phyloP scores from a whole-genome alignment of 2,329 filamentous ascomycete species.

The Huntiella decipiens region DNA sequence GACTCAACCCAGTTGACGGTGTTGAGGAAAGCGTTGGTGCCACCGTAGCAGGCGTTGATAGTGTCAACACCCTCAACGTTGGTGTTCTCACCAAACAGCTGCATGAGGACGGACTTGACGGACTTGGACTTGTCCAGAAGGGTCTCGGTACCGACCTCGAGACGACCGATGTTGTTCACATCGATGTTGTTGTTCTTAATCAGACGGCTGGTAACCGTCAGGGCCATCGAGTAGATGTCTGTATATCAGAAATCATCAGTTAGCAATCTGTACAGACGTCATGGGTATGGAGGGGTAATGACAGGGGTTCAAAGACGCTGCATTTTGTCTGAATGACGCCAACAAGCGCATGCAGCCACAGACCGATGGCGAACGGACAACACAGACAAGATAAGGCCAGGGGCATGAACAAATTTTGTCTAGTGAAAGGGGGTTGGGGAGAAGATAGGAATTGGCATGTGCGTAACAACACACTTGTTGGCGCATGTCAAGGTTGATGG shows the following conservation, averaged over 20 bases:
- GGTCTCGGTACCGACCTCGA: constrained; percentile 75
- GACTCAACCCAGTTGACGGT: constrained; percentile 72
- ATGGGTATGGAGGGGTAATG: constrained; percentile 4
- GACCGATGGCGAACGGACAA: not conserved
- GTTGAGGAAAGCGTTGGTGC: constrained; percentile 73
- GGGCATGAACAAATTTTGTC: not conserved
- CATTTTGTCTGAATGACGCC: not conserved
- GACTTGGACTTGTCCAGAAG: constrained; percentile 81
- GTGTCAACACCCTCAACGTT: constrained; percentile 72
- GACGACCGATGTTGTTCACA: constrained; percentile 54
- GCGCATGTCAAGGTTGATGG: not conserved
- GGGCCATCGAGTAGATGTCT: constrained; percentile 78
- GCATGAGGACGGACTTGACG: constrained; percentile 76
- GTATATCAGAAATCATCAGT: constrained; percentile 12
- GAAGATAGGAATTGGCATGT: too few relatives aligned
- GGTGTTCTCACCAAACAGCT: constrained; percentile 67
- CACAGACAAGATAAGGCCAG: not conserved
- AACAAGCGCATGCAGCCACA: too few relatives aligned
- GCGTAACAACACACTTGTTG: too few relatives aligned
- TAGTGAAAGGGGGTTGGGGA: not conserved
- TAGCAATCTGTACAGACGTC: constrained; percentile 11
- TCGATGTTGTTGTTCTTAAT: constrained; percentile 72
- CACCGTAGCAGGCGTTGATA: constrained; percentile 72
- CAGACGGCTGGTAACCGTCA: constrained; percentile 60
- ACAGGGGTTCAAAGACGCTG: constrained; percentile 1